Percentiles rank a stretch among this genome's conserved stretches.
Evolutionary conservation across 1,284 basidiomycete species (phyloP).

Genomic region (Tilletia setariae): DNA sequence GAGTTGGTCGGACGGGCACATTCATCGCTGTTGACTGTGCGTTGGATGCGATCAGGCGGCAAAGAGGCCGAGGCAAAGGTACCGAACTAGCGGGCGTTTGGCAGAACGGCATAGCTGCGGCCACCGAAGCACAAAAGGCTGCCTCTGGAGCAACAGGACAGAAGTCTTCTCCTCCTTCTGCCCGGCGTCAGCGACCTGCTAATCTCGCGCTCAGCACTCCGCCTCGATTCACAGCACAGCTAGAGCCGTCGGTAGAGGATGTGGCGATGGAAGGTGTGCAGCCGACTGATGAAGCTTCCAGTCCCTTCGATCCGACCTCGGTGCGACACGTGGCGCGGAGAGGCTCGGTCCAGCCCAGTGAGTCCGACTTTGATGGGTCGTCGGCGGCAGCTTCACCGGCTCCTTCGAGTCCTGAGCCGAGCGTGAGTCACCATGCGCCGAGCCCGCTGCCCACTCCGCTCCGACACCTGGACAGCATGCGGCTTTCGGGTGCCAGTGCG

Average conservation of each 20-base stretch:
- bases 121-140: too few relatives aligned
- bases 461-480: slow-evolving; percentile 8
- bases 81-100: slow-evolving; percentile 2
- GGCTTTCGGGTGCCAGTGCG: not conserved
- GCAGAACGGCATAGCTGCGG: slow-evolving; percentile 17
- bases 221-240: not conserved
- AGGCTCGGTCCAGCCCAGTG: slow-evolving; percentile 1
- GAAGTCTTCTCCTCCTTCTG: too few relatives aligned
- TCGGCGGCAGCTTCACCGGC: not conserved
- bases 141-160: too few relatives aligned
- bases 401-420: slow-evolving; percentile 6
- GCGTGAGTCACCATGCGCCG: not conserved
- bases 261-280: not conserved
- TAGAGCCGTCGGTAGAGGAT: too few relatives aligned
- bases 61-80: slow-evolving; percentile 9
- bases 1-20: slow-evolving; percentile 49
- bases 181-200: too few relatives aligned
- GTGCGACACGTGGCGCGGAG: not conserved
- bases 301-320: too few relatives aligned
- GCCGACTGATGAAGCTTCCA: not conserved
- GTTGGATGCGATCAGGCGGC: slow-evolving; percentile 38
- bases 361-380: not conserved
- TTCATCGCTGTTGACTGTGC: slow-evolving; percentile 47
- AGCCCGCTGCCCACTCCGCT: slow-evolving; percentile 7
- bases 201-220: not conserved